Percentiles rank a stretch among this genome's conserved stretches.
Evolutionary conservation across 2,329 filamentous ascomycete genomes (phyloP).

Genomic region (Colletotrichum somersetense): DNA sequence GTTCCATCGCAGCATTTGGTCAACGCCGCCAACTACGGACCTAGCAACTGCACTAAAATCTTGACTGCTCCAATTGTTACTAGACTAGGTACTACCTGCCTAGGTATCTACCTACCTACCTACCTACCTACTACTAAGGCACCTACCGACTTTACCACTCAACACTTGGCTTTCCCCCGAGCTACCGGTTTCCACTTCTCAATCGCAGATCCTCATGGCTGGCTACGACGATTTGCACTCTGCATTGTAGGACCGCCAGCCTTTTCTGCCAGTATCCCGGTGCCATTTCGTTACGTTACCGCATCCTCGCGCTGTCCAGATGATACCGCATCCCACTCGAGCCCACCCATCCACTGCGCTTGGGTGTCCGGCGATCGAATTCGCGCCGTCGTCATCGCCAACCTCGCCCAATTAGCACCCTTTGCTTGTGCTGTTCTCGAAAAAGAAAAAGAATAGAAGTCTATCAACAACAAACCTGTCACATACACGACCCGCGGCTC

Average conservation of each 20-base stretch:
- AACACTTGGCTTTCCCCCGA: background rate
- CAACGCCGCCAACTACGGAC: constrained; percentile 8
- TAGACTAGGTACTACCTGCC: background rate
- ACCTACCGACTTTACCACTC: background rate
- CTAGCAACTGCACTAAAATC: constrained; percentile 11
- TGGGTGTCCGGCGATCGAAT: constrained; percentile 35
- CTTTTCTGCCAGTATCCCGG: constrained; percentile 1
- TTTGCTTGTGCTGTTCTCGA: constrained; percentile 10
- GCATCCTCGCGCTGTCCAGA: constrained; percentile 32
- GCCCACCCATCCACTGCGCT: constrained; percentile 33
- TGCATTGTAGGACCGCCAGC: constrained; percentile 14
- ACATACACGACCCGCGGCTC: constrained; percentile 7
- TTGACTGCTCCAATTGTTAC: background rate
- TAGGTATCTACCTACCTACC: background rate
- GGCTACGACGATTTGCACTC: constrained; percentile 31
- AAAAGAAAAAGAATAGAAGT: background rate
- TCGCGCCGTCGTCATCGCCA: constrained; percentile 31
- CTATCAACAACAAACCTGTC: constrained; percentile 14
- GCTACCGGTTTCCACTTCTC: constrained; percentile 8
- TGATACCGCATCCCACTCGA: constrained; percentile 35
- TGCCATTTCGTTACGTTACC: constrained; percentile 2
- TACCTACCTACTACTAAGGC: background rate
- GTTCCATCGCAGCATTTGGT: constrained; percentile 23
- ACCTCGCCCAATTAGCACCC: constrained; percentile 32
- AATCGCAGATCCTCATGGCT: constrained; percentile 38